Evolutionary conservation across 1,284 basidiomycete genomes (phyloP), one percentile per base, ranked within the genome.

Genomic region (Kalmanozyma brasiliensis): DNA sequence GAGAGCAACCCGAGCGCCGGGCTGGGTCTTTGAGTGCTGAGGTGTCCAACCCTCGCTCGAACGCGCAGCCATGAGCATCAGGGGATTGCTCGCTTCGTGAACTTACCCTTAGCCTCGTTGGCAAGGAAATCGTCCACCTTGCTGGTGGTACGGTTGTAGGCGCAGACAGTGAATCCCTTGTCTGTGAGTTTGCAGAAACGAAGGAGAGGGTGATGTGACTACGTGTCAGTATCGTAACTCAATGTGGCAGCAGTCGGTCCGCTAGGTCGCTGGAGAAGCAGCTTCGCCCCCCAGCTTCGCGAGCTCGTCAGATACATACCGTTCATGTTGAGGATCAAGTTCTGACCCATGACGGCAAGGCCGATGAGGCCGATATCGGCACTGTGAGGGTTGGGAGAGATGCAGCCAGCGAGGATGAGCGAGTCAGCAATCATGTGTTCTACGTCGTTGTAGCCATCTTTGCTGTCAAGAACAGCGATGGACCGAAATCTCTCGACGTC

Each of bases 91-190:
- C 13, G 13, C n/a, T 11, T 5, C 20, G n/a, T 9, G 17, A 34
- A 73, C 74, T 68, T 79, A 93, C 94, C 95, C 88, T 98, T 98
- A 72, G 96, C 96, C 86, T 98, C 93, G 84, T 97, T 94, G 71
- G 87, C 89, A 67, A 99, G 88, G 88, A 99, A 98, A 83, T 88
- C 83, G 84, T 97, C 94, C 76, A 99, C 94, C 85, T 99, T 99
- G 86, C 89, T 90, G 77, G 89, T 91, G 44, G 95, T 98, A 78
- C 95, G 91, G 87, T 99, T 99, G 87, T 91, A 98, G 22, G 93
- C 94, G 75, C 93, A 90, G 79, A 98, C 96, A 73, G 86, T 94
- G 87, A 94, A 98, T 49, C 96, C 96, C 86, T 98, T 98, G 88
- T 98, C 95, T 79, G 59, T 53, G 22, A 20, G 3, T 24, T 35